Conservation (phyloP, 805 yeast genomes). For the Candida ovalis region DNA sequence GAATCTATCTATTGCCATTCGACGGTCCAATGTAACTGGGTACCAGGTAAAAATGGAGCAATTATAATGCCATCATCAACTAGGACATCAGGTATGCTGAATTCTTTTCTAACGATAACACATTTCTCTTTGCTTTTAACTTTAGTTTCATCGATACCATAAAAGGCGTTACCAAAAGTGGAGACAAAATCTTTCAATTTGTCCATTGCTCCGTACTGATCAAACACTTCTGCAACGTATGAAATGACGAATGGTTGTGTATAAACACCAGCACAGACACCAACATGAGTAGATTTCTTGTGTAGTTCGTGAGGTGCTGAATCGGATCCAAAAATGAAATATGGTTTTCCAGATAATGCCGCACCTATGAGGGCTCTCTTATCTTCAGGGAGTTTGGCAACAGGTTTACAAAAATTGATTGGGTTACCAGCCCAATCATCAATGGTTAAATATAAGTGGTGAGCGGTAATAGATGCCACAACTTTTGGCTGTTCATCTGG, state of each 20-base stretch:
- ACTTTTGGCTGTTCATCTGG: constrained; percentile 46
- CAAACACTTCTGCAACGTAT: constrained; percentile 86
- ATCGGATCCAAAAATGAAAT: constrained; percentile 95
- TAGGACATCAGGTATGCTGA: constrained; percentile 57
- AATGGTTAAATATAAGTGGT: constrained; percentile 81
- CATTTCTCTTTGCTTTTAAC: constrained; percentile 45
- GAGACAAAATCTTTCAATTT: constrained; percentile 72
- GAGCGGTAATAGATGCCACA: constrained; percentile 94
- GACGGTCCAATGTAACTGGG: constrained; percentile 62
- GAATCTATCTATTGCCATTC: constrained; percentile 57
- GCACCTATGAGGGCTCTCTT: constrained; percentile 77
- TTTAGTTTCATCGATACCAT: constrained; percentile 47
- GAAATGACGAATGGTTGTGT: constrained; percentile 81
- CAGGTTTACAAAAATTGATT: constrained; percentile 94
- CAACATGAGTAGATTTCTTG: constrained; percentile 69
- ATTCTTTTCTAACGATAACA: constrained; percentile 50
- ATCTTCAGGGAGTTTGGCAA: constrained; percentile 88
- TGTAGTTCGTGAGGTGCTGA: constrained; percentile 94
- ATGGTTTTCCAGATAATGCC: constrained; percentile 87
- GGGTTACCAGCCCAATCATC: constrained; percentile 98
- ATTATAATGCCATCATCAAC: constrained; percentile 46
- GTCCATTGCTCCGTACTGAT: constrained; percentile 56
- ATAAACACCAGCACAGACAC: constrained; percentile 98
- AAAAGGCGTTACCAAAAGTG: constrained; percentile 69
- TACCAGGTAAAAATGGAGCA: constrained; percentile 87